Evolutionary conservation across 805 yeast species (phyloP), one percentile per base, ranked within the genome.

Genomic region (Brettanomyces custersianus): DNA sequence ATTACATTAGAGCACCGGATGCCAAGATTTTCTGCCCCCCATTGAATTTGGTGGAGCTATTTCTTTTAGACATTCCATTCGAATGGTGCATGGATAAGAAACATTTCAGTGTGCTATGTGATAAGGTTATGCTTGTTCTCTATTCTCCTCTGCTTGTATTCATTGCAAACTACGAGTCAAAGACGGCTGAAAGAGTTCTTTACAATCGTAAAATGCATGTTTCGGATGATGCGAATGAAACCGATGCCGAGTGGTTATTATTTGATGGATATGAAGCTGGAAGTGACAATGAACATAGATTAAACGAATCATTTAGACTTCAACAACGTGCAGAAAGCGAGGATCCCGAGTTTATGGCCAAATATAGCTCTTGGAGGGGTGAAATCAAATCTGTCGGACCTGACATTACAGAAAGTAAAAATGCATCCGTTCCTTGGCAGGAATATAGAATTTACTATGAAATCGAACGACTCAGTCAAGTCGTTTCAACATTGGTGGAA

Each of bases 1-100:
- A 88, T 42, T 86, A 81, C 53, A 76, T 85, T 36, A 68, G 95
- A 47, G 95, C 95, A 0, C 95, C 95, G 0, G 95, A 86, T 60
- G 79, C 76, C 39, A 76, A 81, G 50, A 81, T 85, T 28, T 86
- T 74, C 53, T 87, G 84, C 19, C 90, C 95, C 4, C 95, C 95
- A 4, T 68, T 84, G 44, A 86, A 86, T 54, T 54, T 86, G 45
- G 58, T 86, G 36, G 95, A 86, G 55, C 33, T 79, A 2, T 32
- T 72, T 6, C 46, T 77, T 4, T 52, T 68, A 20, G 76, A 75
- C 20, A 16, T 70, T 12, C 67, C 68, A 37, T 48, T 65, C 36
- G 53, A 51, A 30, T 64, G 62, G 55, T 55, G 63, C 55, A 40
- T 63, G 44, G 33, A 50, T 34, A 45, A 45, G 34, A 27, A 36